Percentiles rank a stretch among this genome's conserved stretches.
Evolutionary conservation across 768 basidiomycete genomes (phyloP).

Genomic region (Auricularia auricula-judae): DNA sequence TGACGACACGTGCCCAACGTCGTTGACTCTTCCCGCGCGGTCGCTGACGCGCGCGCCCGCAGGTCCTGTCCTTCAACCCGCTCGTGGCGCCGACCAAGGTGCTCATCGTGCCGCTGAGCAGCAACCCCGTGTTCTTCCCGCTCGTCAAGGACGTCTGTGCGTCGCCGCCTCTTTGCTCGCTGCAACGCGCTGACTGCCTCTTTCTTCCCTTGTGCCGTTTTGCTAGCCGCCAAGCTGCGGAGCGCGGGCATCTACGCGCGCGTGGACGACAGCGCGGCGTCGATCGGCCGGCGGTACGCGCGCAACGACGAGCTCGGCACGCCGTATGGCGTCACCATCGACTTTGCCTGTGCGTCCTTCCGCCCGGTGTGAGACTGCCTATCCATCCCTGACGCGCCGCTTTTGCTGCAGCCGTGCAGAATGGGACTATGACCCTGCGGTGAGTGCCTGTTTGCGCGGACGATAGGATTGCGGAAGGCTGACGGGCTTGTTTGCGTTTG

Average conservation of each 20-base stretch:
- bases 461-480: not conserved
- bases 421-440: constrained; percentile 90
- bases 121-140: constrained; percentile 72
- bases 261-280: constrained; percentile 90
- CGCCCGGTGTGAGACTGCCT: not conserved
- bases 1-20: no score
- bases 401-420: constrained; percentile 58
- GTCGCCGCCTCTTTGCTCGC: constrained; percentile 23
- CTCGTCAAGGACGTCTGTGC: constrained; percentile 83
- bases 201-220: not conserved
- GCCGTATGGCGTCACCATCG: constrained; percentile 90
- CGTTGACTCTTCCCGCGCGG: not conserved
- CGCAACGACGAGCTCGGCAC: constrained; percentile 98
- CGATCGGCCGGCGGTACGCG: constrained; percentile 94
- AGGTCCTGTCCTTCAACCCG: constrained; percentile 87
- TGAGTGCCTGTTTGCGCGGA: constrained; percentile 26
- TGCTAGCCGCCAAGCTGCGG: constrained; percentile 72
- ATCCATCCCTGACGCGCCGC: not conserved
- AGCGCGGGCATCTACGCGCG: constrained; percentile 82
- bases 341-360: constrained; percentile 69
- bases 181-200: no score
- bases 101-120: constrained; percentile 88
- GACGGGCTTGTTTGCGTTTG: not conserved
- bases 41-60: constrained; percentile 10
- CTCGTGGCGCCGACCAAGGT: constrained; percentile 93